phyloP scores from a whole-genome alignment of 2,329 filamentous ascomycete genomes.

The Apiospora aurea region DNA sequence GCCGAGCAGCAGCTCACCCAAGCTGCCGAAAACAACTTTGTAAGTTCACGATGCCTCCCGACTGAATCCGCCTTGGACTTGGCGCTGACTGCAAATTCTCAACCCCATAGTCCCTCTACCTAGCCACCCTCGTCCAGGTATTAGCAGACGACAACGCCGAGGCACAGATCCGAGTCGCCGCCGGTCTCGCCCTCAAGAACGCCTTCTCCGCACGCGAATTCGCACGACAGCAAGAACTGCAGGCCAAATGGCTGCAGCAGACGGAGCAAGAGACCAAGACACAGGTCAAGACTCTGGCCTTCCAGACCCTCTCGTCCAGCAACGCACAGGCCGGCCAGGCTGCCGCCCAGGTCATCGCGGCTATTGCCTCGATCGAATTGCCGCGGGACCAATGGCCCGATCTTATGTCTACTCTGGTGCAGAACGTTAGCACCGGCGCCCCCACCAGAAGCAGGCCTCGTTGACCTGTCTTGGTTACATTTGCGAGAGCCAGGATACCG shows the following conservation, averaged over 20 bases:
- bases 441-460: conserved; percentile 94
- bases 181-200: conserved; percentile 97
- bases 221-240: conserved; percentile 84
- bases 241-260: conserved; percentile 89
- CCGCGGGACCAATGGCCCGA: conserved; percentile 93
- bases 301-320: conserved; percentile 82
- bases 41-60: conserved; percentile 54
- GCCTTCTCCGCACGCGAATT: conserved; percentile 94
- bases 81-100: not conserved
- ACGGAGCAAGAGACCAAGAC: conserved; percentile 83
- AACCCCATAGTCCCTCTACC: conserved; percentile 75
- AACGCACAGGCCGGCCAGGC: conserved; percentile 87
- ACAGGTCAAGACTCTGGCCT: conserved; percentile 87
- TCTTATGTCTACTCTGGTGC: conserved; percentile 86
- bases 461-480: conserved; percentile 98
- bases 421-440: conserved; percentile 87
- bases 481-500: conserved; percentile 91
- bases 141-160: conserved; percentile 89
- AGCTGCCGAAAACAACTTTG: conserved; percentile 94
- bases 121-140: conserved; percentile 90
- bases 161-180: conserved; percentile 87
- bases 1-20: conserved; percentile 94
- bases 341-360: conserved; percentile 92
- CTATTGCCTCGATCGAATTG: conserved; percentile 93
- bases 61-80: not conserved